Percentiles rank a stretch among this genome's conserved stretches.
Conservation (phyloP, 768 basidiomycete genomes). For the Mrakia blollopis region DNA sequence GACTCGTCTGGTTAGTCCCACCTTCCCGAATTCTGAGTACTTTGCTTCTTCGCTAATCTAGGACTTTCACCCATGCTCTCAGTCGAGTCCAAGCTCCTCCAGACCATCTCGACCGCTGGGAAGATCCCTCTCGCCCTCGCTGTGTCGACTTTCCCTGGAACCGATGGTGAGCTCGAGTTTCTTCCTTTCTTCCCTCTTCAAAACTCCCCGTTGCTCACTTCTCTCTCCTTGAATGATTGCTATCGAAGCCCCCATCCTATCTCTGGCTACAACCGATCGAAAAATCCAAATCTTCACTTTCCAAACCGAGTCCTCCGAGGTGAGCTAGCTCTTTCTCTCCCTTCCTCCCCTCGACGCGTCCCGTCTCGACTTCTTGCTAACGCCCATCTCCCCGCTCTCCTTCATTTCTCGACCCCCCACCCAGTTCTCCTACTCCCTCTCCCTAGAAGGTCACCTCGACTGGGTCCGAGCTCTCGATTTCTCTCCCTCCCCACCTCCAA, state of each 20-base stretch:
- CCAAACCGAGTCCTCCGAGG: conserved; percentile 48
- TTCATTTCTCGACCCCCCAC: conserved; percentile 28
- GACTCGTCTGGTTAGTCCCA: conserved; percentile 42
- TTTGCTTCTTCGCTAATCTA: background rate
- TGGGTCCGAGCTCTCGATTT: conserved; percentile 86
- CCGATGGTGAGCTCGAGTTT: conserved; percentile 53
- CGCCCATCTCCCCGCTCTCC: conserved; percentile 43
- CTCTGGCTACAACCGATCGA: conserved; percentile 74
- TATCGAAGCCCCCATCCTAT: conserved; percentile 52
- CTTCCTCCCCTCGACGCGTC: conserved; percentile 8
- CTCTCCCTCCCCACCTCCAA: conserved; percentile 38
- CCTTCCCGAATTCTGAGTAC: conserved; percentile 37
- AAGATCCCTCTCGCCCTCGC: conserved; percentile 71
- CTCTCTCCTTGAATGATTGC: background rate
- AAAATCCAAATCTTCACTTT: conserved; percentile 72
- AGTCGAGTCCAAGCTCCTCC: conserved; percentile 43
- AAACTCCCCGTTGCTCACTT: background rate
- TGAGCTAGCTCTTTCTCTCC: conserved; percentile 49
- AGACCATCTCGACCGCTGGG: conserved; percentile 60
- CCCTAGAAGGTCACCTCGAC: conserved; percentile 76
- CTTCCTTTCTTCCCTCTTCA: background rate
- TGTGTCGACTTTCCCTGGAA: conserved; percentile 60
- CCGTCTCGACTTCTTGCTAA: conserved; percentile 11
- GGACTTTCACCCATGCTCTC: no score
- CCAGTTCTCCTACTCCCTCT: conserved; percentile 52